A percentile compares a stretch with the other conserved stretches of the same genome.
phyloP scores from a whole-genome alignment of 805 yeast species.

The Yarrowia sp. region DNA sequence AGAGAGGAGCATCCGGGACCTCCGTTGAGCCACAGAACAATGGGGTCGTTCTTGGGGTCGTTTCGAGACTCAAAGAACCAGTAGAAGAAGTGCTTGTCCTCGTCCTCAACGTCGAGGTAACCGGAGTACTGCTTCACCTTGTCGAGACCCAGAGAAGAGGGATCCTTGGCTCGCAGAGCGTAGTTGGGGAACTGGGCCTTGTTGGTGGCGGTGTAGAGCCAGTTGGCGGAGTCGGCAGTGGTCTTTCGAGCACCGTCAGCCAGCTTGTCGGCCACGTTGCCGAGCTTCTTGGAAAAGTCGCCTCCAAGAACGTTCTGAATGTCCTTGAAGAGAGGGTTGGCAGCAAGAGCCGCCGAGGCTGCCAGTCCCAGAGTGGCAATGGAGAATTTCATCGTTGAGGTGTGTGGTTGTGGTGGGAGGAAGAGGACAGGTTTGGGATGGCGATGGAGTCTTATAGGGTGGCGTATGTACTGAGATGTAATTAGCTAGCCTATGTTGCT shows the following conservation, averaged over 20 bases:
- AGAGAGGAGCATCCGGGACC: constrained; percentile 98
- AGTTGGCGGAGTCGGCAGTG: constrained; percentile 40
- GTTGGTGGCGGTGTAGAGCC: constrained; percentile 56
- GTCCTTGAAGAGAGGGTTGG: constrained; percentile 33
- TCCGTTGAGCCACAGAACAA: constrained; percentile 90
- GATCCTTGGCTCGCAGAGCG: constrained; percentile 67
- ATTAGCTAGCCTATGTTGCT: constrained; percentile 21
- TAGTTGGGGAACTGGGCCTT: constrained; percentile 57
- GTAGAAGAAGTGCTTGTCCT: constrained; percentile 91
- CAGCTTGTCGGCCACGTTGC: constrained; percentile 28
- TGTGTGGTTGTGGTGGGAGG: constrained; percentile 4
- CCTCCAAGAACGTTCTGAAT: constrained; percentile 33
- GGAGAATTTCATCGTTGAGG: constrained; percentile 10
- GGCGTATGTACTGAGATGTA: neutral
- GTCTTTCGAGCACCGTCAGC: constrained; percentile 8
- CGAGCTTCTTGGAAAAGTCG: constrained; percentile 32
- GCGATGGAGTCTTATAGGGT: neutral
- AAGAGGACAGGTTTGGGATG: neutral
- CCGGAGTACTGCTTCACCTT: constrained; percentile 80
- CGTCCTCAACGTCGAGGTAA: constrained; percentile 75
- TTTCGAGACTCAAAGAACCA: constrained; percentile 88
- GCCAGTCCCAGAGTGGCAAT: constrained; percentile 27
- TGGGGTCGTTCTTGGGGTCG: constrained; percentile 85
- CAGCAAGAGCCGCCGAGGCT: constrained; percentile 33
- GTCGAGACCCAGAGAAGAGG: constrained; percentile 78